Evolutionary conservation across 768 basidiomycete species (phyloP), one percentile per base, ranked within the genome.

Genomic region (Boletus reticuloceps): DNA sequence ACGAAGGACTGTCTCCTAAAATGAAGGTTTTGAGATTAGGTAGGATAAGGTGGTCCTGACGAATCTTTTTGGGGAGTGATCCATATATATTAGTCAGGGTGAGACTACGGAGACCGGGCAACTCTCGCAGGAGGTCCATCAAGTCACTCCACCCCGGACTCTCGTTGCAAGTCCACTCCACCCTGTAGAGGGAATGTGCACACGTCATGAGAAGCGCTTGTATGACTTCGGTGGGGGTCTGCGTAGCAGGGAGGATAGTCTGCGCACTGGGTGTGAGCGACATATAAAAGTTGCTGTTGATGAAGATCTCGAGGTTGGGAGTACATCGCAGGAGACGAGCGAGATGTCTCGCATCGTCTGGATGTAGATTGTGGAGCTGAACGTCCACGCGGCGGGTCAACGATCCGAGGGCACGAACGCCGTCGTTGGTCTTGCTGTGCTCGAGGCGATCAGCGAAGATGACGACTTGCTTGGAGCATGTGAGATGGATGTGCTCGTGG

Each of bases 101-200:
- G 37, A 80, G 75, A 27, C 75, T 79, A 17, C 60, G 60, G 19
- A 80, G 72, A 44, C 70, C 63, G 1, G 64, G 69, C 19, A 74
- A 59, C 37, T 59, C 51, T 27, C 64, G 71, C 53, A 74, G 70
- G n/a, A 80, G 55, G 38, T 61, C 51, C 41, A 73, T 69, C 19
- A 80, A 53, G 58, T 79, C 76, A 20, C 62, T 51, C 63, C 74
- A 78, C 0, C 69, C 67, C 1, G 78, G 79, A 32, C 73, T 66
- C 57, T 80, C 79, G 10, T 75, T 75, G 20, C 74, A 71, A 9
- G 67, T 74, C 77, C 79, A 80, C 56, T 79, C 79, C 2, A 79
- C 47, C 27, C 79, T 71, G 42, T 69, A 72, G 13, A 80, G 66
- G n/a, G 74, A 72, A 29, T 59, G 56, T 4, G 69, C 62, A 29